Evolutionary conservation across 805 yeast genomes (phyloP).

Genomic region (Pichia pseudocactophila): DNA sequence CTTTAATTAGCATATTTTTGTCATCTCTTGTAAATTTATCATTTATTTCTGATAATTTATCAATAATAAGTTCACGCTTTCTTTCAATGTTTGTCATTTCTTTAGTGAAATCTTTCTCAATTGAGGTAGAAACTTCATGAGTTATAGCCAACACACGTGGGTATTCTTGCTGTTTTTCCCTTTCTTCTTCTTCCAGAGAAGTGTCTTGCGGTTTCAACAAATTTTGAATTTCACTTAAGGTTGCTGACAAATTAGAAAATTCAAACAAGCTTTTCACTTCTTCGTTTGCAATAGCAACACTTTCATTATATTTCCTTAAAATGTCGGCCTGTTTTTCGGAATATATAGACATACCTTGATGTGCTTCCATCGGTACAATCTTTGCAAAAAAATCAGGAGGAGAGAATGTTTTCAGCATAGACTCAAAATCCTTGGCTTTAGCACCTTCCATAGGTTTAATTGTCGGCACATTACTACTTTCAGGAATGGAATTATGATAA

Average conservation of each 20-base stretch:
- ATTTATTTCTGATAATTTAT: slow-evolving; percentile 5
- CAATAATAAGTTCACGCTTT: slow-evolving; percentile 1
- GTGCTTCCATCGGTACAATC: slow-evolving; percentile 79
- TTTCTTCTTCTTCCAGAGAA: slow-evolving; percentile 12
- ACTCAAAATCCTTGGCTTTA: slow-evolving; percentile 47
- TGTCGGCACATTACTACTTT: slow-evolving; percentile 48
- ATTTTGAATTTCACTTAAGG: slow-evolving; percentile 46
- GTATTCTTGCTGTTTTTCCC: slow-evolving; percentile 28
- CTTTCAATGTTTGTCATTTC: neutral
- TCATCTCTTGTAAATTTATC: slow-evolving; percentile 23
- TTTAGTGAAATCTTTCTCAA: neutral
- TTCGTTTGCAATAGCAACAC: slow-evolving; percentile 67
- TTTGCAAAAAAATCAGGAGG: slow-evolving; percentile 60
- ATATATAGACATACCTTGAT: slow-evolving; percentile 78
- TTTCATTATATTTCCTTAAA: slow-evolving; percentile 65
- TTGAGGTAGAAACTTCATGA: slow-evolving; percentile 20
- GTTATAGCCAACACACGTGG: slow-evolving; percentile 33
- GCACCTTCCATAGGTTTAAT: slow-evolving; percentile 64
- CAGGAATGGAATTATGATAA: slow-evolving; percentile 72
- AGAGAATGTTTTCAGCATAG: slow-evolving; percentile 36
- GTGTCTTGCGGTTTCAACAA: slow-evolving; percentile 13
- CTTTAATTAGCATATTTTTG: slow-evolving; percentile 24
- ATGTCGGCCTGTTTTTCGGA: slow-evolving; percentile 82
- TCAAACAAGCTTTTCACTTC: slow-evolving; percentile 75
- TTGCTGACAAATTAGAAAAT: slow-evolving; percentile 64